Base-by-base conservation (phyloP, 1,284 basidiomycete species). In the Ustilago lituana region DNA sequence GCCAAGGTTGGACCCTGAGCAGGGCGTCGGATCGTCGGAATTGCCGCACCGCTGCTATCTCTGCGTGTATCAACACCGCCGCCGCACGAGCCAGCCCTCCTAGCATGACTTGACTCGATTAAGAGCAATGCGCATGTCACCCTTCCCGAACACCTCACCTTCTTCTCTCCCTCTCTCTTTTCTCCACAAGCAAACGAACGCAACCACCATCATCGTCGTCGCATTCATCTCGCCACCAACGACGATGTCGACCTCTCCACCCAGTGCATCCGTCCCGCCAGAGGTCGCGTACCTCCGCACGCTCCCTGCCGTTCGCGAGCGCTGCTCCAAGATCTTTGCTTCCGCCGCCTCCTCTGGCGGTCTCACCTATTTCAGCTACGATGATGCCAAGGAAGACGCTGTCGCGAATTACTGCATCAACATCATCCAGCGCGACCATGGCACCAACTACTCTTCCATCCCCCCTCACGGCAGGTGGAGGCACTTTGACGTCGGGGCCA, bases 391-490 rank as follows among this genome's bases (percentile, higher is more conserved):
- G 73, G 88, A 94, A 79, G 80, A 78, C 12, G 85, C 85, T 20
- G 91, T 91, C 2, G 88, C 91, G n/a, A 87, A 87, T 20, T 96
- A 90, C 83, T 96, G 93, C 79, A 85, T 88, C 19, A 84, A 86
- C 26, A 90, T 97, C 73, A 94, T 98, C 69, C 62, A 93, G 90
- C 88, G 92, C 52, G 93, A 95, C 83, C 96, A 90, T 82, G 90
- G 89, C 3, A 85, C 86, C 1, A 84, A 90, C 78, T 91, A 89
- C 71, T 83, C 85, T 33, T 85, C 86, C 89, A 94, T 95, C 52
- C 90, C 90, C 1, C 91, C 93, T 15, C 94, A 97, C 80, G 92
- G 93, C 24, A 87, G 94, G 23, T 93, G 92, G 90, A 86, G 92
- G 40, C 94, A 96, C 82, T 89, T 96, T 60, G 76, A 77, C 37